Evolutionary conservation across 345 rosid species (phyloP), one percentile per base, ranked within the genome.

Genomic region (Eucalyptus camaldulensis): DNA sequence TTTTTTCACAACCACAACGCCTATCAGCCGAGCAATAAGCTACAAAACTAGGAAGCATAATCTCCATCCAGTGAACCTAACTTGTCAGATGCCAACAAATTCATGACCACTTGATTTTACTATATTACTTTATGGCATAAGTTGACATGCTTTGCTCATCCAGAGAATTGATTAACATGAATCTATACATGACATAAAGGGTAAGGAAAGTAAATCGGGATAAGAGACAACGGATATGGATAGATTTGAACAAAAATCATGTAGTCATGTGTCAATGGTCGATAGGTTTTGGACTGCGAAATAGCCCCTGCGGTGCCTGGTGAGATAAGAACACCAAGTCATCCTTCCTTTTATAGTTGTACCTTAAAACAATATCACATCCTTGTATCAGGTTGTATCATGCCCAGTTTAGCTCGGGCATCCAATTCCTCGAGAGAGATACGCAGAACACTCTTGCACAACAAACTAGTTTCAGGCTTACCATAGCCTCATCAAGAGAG

Each of bases 401-500:
- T 56, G 62, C 62, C 13, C 3, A 24, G 3, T 24, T 56, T 56
- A 56, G 29, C 62, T 56, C 1, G 0, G 1, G 6, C 62, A 56
- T 24, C 62, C 1, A 56, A 3, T 56, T 24, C 62, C 27, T 24
- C 13, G 1, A 56, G 62, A 56, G 62, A 56, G 12, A 56, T 56
- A 24, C 2, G 3, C 1, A 10, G 0, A 24, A 22, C 13, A 56
- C 29, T 56, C 0, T 56, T 3, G 29, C 62, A 56, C 12, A 24
- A 56, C 29, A 56, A 56, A 56, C 29, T 56, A 24, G 13, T 56
- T 56, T 56, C 0, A 0, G 13, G 12, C 6, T 6, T 22, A 0
- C 6, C 29, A 56, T 22, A 24, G 62, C 29, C 27, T 56, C 29
- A 56, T 56, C 27, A 56, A 24, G 29, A 56, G 29, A 56, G 29